Evolutionary conservation across 2,329 filamentous ascomycete genomes (phyloP).

Genomic region (Didymella lethalis): DNA sequence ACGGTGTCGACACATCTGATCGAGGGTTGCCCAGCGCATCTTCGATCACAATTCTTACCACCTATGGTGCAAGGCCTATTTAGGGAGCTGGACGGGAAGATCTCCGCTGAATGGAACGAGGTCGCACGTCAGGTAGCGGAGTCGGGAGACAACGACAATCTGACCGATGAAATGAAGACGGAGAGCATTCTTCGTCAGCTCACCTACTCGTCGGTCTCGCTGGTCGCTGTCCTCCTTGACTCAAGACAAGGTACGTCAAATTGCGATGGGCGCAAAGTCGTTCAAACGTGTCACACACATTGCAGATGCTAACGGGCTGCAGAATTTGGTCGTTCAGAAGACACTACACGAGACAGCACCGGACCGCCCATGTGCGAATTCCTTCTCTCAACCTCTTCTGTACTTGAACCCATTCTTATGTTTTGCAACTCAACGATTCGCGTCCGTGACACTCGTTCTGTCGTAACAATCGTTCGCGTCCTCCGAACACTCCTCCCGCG

Average conservation of each 20-base stretch:
- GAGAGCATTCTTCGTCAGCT: conserved; percentile 94
- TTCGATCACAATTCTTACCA: conserved; percentile 81
- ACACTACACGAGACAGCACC: conserved; percentile 44
- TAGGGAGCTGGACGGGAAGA: conserved; percentile 84
- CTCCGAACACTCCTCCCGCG: conserved; percentile 84
- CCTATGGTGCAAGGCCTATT: conserved; percentile 84
- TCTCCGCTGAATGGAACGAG: conserved; percentile 84
- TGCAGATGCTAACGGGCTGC: background rate
- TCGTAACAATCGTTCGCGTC: conserved; percentile 83
- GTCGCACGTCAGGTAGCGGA: conserved; percentile 66
- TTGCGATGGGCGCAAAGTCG: background rate
- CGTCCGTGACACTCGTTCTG: conserved; percentile 89
- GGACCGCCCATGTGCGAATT: conserved; percentile 78
- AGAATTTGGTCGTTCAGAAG: conserved; percentile 45
- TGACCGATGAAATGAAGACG: conserved; percentile 97
- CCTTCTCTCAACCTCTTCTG: conserved; percentile 76
- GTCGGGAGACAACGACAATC: conserved; percentile 73
- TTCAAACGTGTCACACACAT: no score
- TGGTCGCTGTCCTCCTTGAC: conserved; percentile 89
- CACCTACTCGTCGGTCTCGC: conserved; percentile 89
- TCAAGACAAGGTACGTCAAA: conserved; percentile 55
- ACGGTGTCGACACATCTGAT: conserved; percentile 89
- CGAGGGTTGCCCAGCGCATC: conserved; percentile 85
- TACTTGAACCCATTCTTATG: conserved; percentile 87
- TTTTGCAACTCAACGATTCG: conserved; percentile 92